phyloP scores from a whole-genome alignment of 495 filamentous ascomycete genomes.

The Xylaria venustula region DNA sequence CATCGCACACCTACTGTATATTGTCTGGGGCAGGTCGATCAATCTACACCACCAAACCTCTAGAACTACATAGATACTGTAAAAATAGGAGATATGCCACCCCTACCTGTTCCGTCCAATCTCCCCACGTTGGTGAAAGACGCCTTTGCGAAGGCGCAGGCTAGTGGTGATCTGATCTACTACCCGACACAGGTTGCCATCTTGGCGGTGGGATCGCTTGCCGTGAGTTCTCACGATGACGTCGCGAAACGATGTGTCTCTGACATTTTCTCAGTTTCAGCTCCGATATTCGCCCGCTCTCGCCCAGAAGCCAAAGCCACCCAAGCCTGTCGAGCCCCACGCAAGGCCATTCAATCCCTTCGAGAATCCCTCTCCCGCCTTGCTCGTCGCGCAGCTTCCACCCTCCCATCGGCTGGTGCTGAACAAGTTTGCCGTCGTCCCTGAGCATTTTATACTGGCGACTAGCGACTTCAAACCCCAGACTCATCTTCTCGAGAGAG shows the following conservation, averaged over 20 bases:
- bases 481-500: slow-evolving; percentile 63
- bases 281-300: slow-evolving; percentile 76
- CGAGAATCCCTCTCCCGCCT: slow-evolving; percentile 58
- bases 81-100: slow-evolving; percentile 17
- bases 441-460: slow-evolving; percentile 75
- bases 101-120: slow-evolving; percentile 23
- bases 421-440: slow-evolving; percentile 81
- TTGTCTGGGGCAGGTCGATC: no score
- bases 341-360: slow-evolving; percentile 65
- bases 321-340: slow-evolving; percentile 37
- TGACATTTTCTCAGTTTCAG: slow-evolving; percentile 54
- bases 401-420: slow-evolving; percentile 65
- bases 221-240: slow-evolving; percentile 38
- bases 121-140: slow-evolving; percentile 55
- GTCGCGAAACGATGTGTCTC: background rate
- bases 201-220: slow-evolving; percentile 51
- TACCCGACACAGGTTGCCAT: slow-evolving; percentile 59
- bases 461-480: slow-evolving; percentile 66
- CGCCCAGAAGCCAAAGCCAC: slow-evolving; percentile 63
- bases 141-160: slow-evolving; percentile 54
- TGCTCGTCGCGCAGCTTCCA: slow-evolving; percentile 61
- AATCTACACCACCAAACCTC: no score
- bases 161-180: slow-evolving; percentile 55
- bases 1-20: no score
- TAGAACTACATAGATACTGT: no score